Evolutionary conservation across 1,284 basidiomycete species (phyloP).

Genomic region (Papiliotrema nemorosa): DNA sequence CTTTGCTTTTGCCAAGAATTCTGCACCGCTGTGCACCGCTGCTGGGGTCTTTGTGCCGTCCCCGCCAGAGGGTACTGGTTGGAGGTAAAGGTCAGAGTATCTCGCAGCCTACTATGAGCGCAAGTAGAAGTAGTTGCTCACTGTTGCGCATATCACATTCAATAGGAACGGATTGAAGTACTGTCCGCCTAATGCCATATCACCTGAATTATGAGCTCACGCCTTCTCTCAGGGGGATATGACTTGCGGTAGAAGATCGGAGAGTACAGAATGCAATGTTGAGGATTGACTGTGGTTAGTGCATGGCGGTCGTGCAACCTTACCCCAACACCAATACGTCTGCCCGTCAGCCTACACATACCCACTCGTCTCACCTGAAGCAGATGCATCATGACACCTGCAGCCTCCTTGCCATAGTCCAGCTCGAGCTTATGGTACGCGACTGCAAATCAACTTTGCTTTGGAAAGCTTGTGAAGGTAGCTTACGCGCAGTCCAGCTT

Average conservation of each 20-base stretch:
- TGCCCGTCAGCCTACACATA: neutral
- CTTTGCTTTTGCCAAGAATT: conserved; percentile 11
- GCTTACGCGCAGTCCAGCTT: conserved; percentile 12
- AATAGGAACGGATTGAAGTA: conserved; percentile 16
- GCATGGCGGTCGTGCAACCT: neutral
- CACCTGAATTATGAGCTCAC: no score
- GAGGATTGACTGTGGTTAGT: conserved; percentile 11
- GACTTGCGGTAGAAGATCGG: conserved; percentile 16
- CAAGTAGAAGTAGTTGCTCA: neutral
- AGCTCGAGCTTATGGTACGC: conserved; percentile 13
- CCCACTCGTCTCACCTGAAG: conserved; percentile 9
- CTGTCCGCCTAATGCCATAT: conserved; percentile 16
- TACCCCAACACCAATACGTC: conserved; percentile 16
- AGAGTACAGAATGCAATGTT: conserved; percentile 15
- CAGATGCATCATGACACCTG: conserved; percentile 10
- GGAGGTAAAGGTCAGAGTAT: conserved; percentile 7
- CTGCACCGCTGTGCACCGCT: neutral
- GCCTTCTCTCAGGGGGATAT: no score
- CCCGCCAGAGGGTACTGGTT: neutral
- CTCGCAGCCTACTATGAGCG: conserved; percentile 8
- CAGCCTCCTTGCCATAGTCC: conserved; percentile 5
- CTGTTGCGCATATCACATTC: conserved; percentile 13
- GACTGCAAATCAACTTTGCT: conserved; percentile 6
- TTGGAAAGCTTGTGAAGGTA: no score
- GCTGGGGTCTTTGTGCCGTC: conserved; percentile 1